A percentile compares a stretch with the other conserved stretches of the same genome.
Conservation (phyloP, 1,284 basidiomycete genomes). For the Trametes sp. region DNA sequence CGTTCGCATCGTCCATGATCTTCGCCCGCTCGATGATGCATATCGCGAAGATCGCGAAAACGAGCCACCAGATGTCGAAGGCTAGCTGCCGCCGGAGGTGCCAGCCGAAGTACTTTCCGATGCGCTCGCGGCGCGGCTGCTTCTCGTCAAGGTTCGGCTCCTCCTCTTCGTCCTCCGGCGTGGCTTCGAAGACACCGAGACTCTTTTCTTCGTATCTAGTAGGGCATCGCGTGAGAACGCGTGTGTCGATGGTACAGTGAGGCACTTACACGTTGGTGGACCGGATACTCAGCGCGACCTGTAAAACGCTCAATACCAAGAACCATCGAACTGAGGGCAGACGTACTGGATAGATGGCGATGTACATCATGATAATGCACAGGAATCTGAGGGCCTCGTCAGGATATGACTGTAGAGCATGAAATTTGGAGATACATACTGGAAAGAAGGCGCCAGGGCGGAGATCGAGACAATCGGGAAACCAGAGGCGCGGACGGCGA, state of each 20-base stretch:
- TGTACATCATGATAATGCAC: constrained; percentile 81
- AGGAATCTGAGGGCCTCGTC: constrained; percentile 61
- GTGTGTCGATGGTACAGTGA: background rate
- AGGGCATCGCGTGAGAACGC: background rate
- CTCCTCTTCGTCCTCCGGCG: constrained; percentile 57
- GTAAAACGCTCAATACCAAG: background rate
- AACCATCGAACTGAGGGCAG: background rate
- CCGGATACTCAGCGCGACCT: constrained; percentile 72
- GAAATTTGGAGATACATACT: constrained; percentile 51
- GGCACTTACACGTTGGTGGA: constrained; percentile 80
- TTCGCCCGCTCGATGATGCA: constrained; percentile 72
- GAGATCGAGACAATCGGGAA: constrained; percentile 74
- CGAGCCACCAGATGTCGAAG: constrained; percentile 68
- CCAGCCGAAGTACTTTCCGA: constrained; percentile 65
- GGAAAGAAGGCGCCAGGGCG: constrained; percentile 70
- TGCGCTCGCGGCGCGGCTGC: constrained; percentile 51
- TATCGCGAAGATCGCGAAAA: constrained; percentile 68
- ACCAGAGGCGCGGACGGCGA: constrained; percentile 80
- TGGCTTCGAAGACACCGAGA: constrained; percentile 68
- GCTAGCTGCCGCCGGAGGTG: constrained; percentile 75
- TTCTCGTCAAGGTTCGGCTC: constrained; percentile 52
- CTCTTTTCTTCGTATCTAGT: constrained; percentile 71
- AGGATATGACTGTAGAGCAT: background rate
- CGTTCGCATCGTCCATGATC: constrained; percentile 59
- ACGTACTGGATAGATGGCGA: constrained; percentile 61